A percentile compares a stretch with the other conserved stretches of the same genome.
Conservation (phyloP, 257 asterid species). For the Scutellaria minor region DNA sequence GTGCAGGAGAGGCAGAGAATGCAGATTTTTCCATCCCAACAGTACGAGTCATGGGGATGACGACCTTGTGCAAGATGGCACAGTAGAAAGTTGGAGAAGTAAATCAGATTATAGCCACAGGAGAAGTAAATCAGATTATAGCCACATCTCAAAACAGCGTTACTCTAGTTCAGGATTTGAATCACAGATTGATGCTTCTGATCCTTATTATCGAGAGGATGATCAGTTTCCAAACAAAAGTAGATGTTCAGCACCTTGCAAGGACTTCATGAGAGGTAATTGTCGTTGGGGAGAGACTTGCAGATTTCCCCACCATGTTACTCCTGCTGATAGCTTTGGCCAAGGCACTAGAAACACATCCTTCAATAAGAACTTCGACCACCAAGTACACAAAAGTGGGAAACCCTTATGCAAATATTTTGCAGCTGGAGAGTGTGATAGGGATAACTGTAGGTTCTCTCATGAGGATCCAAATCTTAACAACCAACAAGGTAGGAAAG, state of each 20-base stretch:
- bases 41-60: constrained; percentile 41
- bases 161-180: constrained; percentile 48
- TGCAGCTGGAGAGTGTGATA: constrained; percentile 73
- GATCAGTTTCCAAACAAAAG: constrained; percentile 52
- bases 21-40: constrained; percentile 71
- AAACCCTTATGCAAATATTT: constrained; percentile 73
- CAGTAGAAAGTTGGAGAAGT: constrained; percentile 51
- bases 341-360: constrained; percentile 47
- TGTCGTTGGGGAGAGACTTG: constrained; percentile 84
- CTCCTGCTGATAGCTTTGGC: constrained; percentile 53
- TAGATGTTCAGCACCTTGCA: constrained; percentile 60
- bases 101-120: constrained; percentile 50
- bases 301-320: constrained; percentile 70
- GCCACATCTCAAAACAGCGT: constrained; percentile 45
- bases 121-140: constrained; percentile 51
- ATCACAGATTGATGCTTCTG: constrained; percentile 50
- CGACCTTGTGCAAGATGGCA: constrained; percentile 45
- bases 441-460: constrained; percentile 74
- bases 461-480: constrained; percentile 57
- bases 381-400: constrained; percentile 42
- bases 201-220: constrained; percentile 51
- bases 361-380: constrained; percentile 48
- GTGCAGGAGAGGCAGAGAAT: constrained; percentile 80
- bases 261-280: constrained; percentile 62
- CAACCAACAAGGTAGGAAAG: constrained; percentile 46